These are phyloP conservation scores for Amauroascus verrucosus DNA, from an alignment of 2,329 filamentous ascomycete species.

Conservation along the genomic window DNA sequence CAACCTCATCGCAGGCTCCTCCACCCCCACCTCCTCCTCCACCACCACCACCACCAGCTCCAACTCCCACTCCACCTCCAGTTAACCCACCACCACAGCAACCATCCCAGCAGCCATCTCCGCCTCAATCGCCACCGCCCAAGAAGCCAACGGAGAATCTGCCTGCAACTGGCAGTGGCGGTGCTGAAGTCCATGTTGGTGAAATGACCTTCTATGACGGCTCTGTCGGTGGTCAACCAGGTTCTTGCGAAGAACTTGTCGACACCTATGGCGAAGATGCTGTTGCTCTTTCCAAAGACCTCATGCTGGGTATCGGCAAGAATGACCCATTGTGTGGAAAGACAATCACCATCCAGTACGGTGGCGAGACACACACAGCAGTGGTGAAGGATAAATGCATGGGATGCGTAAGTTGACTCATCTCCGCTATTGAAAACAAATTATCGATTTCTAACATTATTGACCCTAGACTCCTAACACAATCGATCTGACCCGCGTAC, in stretches of 20 bases:
- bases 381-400: slow-evolving; percentile 65
- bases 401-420: slow-evolving; percentile 46
- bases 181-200: slow-evolving; percentile 37
- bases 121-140: slow-evolving; percentile 5
- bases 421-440: not conserved
- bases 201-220: slow-evolving; percentile 66
- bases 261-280: slow-evolving; percentile 48
- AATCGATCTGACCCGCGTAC: slow-evolving; percentile 24
- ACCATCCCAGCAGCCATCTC: too few relatives aligned
- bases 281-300: slow-evolving; percentile 54
- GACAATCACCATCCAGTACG: slow-evolving; percentile 52
- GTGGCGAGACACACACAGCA: slow-evolving; percentile 50
- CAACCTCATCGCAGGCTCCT: slow-evolving; percentile 11
- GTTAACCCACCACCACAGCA: not conserved
- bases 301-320: slow-evolving; percentile 58
- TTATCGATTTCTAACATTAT: slow-evolving; percentile 39
- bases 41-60: slow-evolving; percentile 8
- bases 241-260: slow-evolving; percentile 57
- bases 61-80: not conserved
- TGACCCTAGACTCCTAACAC: slow-evolving; percentile 21
- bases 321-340: slow-evolving; percentile 60
- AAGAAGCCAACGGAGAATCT: slow-evolving; percentile 12
- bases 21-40: too few relatives aligned
- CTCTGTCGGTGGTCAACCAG: slow-evolving; percentile 55
- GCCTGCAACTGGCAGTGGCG: slow-evolving; percentile 15